Base-by-base conservation (phyloP, 441 rosid species). In the Croton laevigatus region DNA sequence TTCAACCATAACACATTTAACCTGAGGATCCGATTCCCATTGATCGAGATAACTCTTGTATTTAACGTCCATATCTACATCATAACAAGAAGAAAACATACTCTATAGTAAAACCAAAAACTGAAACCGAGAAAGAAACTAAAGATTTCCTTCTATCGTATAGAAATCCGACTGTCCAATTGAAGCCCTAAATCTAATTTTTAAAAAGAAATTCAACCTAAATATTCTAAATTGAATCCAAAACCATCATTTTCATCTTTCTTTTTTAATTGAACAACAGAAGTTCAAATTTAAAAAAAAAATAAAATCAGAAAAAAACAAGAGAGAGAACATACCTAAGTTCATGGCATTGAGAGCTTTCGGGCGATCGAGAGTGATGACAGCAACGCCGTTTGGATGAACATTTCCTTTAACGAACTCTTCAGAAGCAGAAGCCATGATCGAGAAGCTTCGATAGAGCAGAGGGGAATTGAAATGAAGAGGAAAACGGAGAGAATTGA, bases 281-380 rank as follows among this genome's bases (percentile, higher is more conserved):
- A n/a, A n/a, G n/a, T 16, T 48, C 52, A 52, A 57, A 0, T 12
- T 44, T 17, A 51, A 52, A 14, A 48, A 16, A 27, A 27, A 27
- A 27, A 27, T 27, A 27, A 27, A 27, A 27, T 27, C 14, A 45
- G 19, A 3, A 36, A 23, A 0, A 16, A 8, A 20, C 14, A 17
- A 49, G n/a, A 65, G 8, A 23, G 51, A 23, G n/a, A 20, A 14
- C n/a, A 4, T 12, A 88, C 93, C 97, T 73, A 88, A 73, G 80
- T 84, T 88, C 96, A 94, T 90, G 86, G 98, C 97, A 81, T 90
- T 93, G 75, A 94, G 97, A 67, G 96, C 93, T 78, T 88, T 90
- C 65, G 97, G 90, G 45, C 97, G 97, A 78, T 91, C 94, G 73
- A 91, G 91, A 49, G 95, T 90, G 88, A 90, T 83, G 80, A 90